Evolutionary conservation across 768 basidiomycete species (phyloP).

Genomic region (Tricholoma bakamatsutake): DNA sequence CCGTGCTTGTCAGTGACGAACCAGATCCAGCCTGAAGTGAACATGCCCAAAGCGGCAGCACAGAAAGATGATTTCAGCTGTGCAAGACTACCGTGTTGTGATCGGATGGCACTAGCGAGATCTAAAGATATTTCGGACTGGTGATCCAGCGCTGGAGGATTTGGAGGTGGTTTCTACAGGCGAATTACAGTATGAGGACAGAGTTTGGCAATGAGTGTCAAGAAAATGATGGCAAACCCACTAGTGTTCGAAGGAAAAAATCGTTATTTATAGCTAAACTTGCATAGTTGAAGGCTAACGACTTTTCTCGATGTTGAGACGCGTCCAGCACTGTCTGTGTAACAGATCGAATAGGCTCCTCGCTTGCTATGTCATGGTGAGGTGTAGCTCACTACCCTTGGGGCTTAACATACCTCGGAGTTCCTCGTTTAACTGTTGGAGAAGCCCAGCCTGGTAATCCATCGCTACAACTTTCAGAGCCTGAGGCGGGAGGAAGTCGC

Average conservation of each 20-base stretch:
- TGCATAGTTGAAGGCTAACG: conserved; percentile 85
- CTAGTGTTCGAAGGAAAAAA: conserved; percentile 87
- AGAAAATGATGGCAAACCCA: conserved; percentile 34
- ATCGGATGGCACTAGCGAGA: conserved; percentile 31
- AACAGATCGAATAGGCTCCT: conserved; percentile 50
- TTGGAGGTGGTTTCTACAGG: conserved; percentile 36
- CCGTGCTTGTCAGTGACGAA: conserved; percentile 66
- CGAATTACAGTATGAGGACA: conserved; percentile 2
- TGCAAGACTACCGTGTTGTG: conserved; percentile 56
- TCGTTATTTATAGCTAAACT: conserved; percentile 90
- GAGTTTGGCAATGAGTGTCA: conserved; percentile 2
- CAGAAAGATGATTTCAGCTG: conserved; percentile 72
- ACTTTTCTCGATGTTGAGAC: conserved; percentile 48
- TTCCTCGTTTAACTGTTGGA: conserved; percentile 72
- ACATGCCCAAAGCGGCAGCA: conserved; percentile 73
- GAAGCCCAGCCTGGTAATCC: conserved; percentile 83
- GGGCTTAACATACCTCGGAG: conserved; percentile 49
- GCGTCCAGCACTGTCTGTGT: conserved; percentile 70
- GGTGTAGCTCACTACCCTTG: background rate
- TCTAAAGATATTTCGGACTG: conserved; percentile 30
- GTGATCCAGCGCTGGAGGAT: conserved; percentile 26
- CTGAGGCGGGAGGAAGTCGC: conserved; percentile 69
- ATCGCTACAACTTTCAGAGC: conserved; percentile 67
- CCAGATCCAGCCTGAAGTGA: conserved; percentile 82
- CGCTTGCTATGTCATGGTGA: conserved; percentile 40